phyloP scores from a whole-genome alignment of 345 rosid species.

The Salix brachista region DNA sequence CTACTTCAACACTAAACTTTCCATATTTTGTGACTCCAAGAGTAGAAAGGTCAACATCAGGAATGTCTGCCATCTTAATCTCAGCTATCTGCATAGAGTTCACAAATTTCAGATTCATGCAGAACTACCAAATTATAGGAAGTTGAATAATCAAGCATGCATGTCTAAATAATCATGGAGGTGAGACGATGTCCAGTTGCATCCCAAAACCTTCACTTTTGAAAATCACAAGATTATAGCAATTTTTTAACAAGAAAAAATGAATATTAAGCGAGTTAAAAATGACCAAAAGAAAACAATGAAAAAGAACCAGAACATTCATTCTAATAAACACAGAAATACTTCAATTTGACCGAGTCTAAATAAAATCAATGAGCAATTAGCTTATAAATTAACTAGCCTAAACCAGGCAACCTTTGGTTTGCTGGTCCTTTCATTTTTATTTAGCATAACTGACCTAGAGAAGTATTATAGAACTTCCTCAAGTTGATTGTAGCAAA shows the following conservation, averaged over 20 bases:
- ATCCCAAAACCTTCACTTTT: not conserved
- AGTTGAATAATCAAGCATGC: not conserved
- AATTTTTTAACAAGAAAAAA: not conserved
- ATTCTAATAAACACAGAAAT: not conserved
- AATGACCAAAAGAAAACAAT: not conserved
- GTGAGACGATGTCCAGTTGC: not conserved
- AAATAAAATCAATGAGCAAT: not conserved
- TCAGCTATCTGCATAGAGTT: constrained; percentile 63
- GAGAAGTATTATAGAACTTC: not conserved
- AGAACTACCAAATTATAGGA: not conserved
- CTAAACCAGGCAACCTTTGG: not conserved
- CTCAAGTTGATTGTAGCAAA: not conserved
- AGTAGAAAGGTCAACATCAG: constrained; percentile 68
- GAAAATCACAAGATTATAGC: not conserved
- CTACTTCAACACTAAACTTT: constrained; percentile 72
- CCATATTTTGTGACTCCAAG: constrained; percentile 65
- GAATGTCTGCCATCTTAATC: constrained; percentile 79
- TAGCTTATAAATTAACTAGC: not conserved
- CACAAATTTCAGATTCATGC: not conserved
- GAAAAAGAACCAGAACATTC: not conserved
- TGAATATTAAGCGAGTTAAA: not conserved
- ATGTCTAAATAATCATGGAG: not conserved
- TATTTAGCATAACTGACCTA: not conserved
- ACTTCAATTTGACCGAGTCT: not conserved
- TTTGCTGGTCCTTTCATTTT: not conserved